phyloP scores from a whole-genome alignment of 352 stramenopile species.

The Paralagenidium karlingii region DNA sequence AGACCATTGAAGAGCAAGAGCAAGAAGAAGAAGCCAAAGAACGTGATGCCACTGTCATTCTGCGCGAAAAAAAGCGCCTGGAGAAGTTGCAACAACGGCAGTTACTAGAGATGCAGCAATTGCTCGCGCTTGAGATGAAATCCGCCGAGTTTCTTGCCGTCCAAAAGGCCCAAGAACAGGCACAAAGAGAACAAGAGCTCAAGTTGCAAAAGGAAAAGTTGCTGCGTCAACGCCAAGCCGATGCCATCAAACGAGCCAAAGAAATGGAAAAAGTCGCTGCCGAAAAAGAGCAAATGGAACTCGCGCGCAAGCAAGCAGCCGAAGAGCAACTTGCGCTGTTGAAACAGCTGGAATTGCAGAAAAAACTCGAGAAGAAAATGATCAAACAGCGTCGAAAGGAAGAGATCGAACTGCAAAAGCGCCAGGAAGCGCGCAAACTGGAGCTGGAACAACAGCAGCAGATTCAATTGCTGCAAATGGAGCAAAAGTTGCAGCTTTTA shows the following conservation, averaged over 20 bases:
- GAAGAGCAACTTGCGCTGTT: constrained; percentile 19
- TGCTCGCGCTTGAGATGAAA: constrained; percentile 51
- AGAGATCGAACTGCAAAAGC: constrained; percentile 29
- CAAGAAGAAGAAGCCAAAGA: constrained; percentile 6
- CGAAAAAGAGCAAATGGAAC: constrained; percentile 29
- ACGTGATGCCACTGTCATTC: constrained; percentile 39
- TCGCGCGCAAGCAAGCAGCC: constrained; percentile 22
- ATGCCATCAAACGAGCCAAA: constrained; percentile 27
- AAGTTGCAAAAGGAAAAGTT: constrained; percentile 18
- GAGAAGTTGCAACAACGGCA: constrained; percentile 62
- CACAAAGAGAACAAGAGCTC: constrained; percentile 41
- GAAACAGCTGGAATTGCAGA: constrained; percentile 5
- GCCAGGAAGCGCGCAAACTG: constrained; percentile 31
- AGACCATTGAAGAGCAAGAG: constrained; percentile 2
- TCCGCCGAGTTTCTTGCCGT: constrained; percentile 40
- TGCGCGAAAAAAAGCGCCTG: constrained; percentile 49
- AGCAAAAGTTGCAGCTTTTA: constrained; percentile 26
- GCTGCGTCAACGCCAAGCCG: constrained; percentile 27
- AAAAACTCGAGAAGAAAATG: constrained; percentile 35
- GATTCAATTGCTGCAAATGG: constrained; percentile 21
- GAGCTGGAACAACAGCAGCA: constrained; percentile 37
- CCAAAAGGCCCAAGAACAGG: constrained; percentile 35
- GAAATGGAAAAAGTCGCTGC: constrained; percentile 30
- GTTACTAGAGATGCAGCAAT: constrained; percentile 54
- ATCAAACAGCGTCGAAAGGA: constrained; percentile 26